phyloP scores from a whole-genome alignment of 352 stramenopile genomes.

The Pythium biforme region DNA sequence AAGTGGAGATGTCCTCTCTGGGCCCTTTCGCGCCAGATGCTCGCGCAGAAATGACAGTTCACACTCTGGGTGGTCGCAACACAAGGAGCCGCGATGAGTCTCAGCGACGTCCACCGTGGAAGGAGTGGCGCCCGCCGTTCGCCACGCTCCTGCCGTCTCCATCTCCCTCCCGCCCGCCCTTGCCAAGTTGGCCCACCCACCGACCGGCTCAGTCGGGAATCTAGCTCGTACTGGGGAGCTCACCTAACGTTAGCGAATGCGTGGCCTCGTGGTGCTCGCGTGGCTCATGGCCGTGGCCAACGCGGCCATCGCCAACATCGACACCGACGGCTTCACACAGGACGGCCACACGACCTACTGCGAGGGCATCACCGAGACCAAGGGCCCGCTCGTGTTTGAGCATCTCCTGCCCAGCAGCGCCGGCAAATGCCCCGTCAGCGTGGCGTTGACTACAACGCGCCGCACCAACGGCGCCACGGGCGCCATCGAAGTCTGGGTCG shows the following conservation, averaged over 20 bases:
- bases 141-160: too few species aligned
- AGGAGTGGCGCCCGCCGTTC: background rate
- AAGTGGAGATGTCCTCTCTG: background rate
- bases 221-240: background rate
- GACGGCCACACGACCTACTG: constrained; percentile 59
- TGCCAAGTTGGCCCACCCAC: too few species aligned
- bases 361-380: constrained; percentile 39
- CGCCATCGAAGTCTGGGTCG: constrained; percentile 39
- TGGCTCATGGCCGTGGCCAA: constrained; percentile 2
- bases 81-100: too few species aligned
- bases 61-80: background rate
- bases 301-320: constrained; percentile 10
- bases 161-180: too few species aligned
- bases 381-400: constrained; percentile 43
- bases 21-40: background rate
- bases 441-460: constrained; percentile 41
- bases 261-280: background rate
- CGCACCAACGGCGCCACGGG: constrained; percentile 32
- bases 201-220: constrained; percentile 7
- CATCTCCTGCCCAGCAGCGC: constrained; percentile 42
- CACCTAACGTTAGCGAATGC: background rate
- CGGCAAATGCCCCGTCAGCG: constrained; percentile 42
- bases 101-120: background rate
- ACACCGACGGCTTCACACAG: constrained; percentile 17
- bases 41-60: background rate